phyloP scores from a whole-genome alignment of 108 stramenopile species.

The Fragilaria crotonensis region DNA sequence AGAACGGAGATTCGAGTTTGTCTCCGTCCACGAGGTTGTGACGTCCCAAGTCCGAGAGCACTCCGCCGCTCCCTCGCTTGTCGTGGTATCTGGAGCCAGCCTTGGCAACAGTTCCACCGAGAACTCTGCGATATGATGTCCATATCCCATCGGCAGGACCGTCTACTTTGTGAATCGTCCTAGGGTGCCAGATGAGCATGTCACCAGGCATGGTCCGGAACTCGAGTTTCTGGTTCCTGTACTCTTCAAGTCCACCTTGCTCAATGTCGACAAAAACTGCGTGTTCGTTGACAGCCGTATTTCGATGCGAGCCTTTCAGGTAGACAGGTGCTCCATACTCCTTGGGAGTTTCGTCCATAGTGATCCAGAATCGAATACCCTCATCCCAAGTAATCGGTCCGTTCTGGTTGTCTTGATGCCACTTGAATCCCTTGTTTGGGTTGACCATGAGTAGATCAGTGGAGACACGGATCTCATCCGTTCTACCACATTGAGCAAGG shows the following conservation, averaged over 20 bases:
- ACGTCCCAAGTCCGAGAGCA: slow-evolving; percentile 77
- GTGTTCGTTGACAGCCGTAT: slow-evolving; percentile 59
- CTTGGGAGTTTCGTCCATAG: slow-evolving; percentile 88
- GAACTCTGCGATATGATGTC: slow-evolving; percentile 80
- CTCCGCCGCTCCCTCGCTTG: slow-evolving; percentile 81
- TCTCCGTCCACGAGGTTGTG: slow-evolving; percentile 73
- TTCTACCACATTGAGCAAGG: slow-evolving; percentile 73
- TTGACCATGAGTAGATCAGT: slow-evolving; percentile 93
- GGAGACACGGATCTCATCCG: slow-evolving; percentile 76
- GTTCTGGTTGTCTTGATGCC: slow-evolving; percentile 94
- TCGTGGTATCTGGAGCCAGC: slow-evolving; percentile 66
- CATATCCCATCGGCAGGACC: slow-evolving; percentile 84
- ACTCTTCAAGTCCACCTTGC: slow-evolving; percentile 68
- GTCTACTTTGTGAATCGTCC: slow-evolving; percentile 90
- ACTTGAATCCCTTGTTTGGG: slow-evolving; percentile 93
- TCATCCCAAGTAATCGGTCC: slow-evolving; percentile 85
- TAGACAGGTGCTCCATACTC: slow-evolving; percentile 90
- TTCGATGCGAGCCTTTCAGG: slow-evolving; percentile 82
- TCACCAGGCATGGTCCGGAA: slow-evolving; percentile 88
- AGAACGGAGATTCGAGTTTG: slow-evolving; percentile 62
- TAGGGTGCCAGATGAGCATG: slow-evolving; percentile 91
- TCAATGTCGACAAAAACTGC: slow-evolving; percentile 89
- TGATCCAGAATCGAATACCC: slow-evolving; percentile 88
- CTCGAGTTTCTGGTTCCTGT: slow-evolving; percentile 49
- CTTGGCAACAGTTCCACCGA: slow-evolving; percentile 84